Percentiles rank a stretch among this genome's conserved stretches.
phyloP scores from a whole-genome alignment of 805 yeast species.

The Kuraishia ogatae region DNA sequence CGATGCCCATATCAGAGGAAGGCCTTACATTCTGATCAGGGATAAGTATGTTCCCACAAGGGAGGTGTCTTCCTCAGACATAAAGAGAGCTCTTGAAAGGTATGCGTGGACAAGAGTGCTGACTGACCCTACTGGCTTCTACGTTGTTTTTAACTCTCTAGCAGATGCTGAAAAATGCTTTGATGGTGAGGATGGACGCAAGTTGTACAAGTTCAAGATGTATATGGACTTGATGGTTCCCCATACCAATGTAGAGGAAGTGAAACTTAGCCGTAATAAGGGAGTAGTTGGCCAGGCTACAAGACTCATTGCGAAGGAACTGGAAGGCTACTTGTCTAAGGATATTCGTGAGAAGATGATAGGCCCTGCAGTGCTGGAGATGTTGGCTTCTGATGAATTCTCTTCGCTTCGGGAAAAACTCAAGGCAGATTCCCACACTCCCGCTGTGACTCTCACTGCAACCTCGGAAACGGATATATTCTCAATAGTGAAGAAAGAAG shows the following conservation, averaged over 20 bases:
- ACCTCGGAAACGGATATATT: slow-evolving; percentile 9
- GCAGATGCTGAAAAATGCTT: slow-evolving; percentile 54
- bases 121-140: slow-evolving; percentile 59
- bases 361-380: slow-evolving; percentile 58
- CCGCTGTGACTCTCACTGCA: slow-evolving; percentile 2
- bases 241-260: slow-evolving; percentile 23
- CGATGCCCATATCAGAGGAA: slow-evolving; percentile 37
- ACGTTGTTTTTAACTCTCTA: slow-evolving; percentile 54
- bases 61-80: slow-evolving; percentile 41
- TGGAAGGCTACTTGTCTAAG: slow-evolving; percentile 51
- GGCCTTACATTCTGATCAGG: slow-evolving; percentile 51
- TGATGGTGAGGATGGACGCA: slow-evolving; percentile 49
- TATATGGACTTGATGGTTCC: slow-evolving; percentile 54
- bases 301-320: slow-evolving; percentile 49
- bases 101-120: slow-evolving; percentile 63
- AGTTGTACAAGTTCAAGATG: slow-evolving; percentile 36
- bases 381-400: slow-evolving; percentile 49
- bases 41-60: slow-evolving; percentile 40
- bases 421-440: slow-evolving; percentile 13
- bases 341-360: slow-evolving; percentile 69
- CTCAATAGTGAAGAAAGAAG: neutral
- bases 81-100: slow-evolving; percentile 47
- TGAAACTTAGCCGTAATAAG: slow-evolving; percentile 18
- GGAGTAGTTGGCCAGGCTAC: slow-evolving; percentile 50
- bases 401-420: slow-evolving; percentile 36